Percentiles rank a stretch among this genome's conserved stretches.
Conservation (phyloP, 2,329 filamentous ascomycete species). For the Intubia oerlemansii region DNA sequence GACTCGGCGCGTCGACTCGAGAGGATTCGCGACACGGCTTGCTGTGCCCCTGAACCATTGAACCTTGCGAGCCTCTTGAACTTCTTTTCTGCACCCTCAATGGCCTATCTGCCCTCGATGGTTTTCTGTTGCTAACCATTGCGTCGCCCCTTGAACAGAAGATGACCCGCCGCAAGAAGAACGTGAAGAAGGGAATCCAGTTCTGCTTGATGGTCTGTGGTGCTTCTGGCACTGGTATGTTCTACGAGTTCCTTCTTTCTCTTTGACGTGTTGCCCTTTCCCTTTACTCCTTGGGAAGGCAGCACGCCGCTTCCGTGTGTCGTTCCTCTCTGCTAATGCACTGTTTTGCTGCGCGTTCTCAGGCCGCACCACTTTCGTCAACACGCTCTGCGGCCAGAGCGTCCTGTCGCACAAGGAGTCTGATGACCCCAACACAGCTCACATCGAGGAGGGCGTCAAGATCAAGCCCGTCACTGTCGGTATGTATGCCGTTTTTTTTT, state of each 20-base stretch:
- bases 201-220: slow-evolving; percentile 99
- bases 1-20: too few relatives aligned
- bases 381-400: slow-evolving; percentile 91
- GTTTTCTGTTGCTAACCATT: too few relatives aligned
- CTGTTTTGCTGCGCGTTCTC: too few relatives aligned
- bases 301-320: too few relatives aligned
- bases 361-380: slow-evolving; percentile 98
- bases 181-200: slow-evolving; percentile 99
- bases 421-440: slow-evolving; percentile 72
- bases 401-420: slow-evolving; percentile 83
- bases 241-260: slow-evolving; percentile 8
- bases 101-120: too few relatives aligned
- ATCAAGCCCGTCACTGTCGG: slow-evolving; percentile 98
- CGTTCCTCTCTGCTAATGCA: neutral
- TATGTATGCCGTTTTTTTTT: slow-evolving; percentile 15
- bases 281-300: neutral
- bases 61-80: too few relatives aligned
- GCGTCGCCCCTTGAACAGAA: too few relatives aligned
- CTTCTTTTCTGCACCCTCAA: too few relatives aligned
- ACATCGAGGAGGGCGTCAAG: slow-evolving; percentile 89
- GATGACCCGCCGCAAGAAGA: slow-evolving; percentile 99
- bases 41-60: too few relatives aligned
- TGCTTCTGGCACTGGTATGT: slow-evolving; percentile 88
- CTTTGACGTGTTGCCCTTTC: too few relatives aligned
- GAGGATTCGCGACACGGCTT: too few relatives aligned